These are phyloP conservation scores for Coemansia sp. DNA, from an alignment of 192 early-diverging fungal genomes.

Conservation along the genomic window DNA sequence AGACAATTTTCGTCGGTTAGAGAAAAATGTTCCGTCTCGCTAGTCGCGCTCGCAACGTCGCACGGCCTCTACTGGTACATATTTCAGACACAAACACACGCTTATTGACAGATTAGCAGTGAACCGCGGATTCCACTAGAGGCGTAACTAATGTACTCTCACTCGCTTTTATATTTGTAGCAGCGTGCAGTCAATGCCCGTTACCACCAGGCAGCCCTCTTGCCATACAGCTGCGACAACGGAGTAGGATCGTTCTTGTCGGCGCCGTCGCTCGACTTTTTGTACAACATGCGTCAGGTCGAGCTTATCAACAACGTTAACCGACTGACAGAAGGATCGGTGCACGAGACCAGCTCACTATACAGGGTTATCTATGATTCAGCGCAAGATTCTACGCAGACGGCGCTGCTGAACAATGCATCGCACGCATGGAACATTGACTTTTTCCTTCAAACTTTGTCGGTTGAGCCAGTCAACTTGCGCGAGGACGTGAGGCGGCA, in stretches of 20 bases:
- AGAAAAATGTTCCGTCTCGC: constrained; percentile 40
- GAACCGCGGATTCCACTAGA: background rate
- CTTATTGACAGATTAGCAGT: background rate
- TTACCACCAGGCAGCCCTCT: constrained; percentile 33
- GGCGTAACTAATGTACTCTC: background rate
- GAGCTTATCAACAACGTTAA: constrained; percentile 53
- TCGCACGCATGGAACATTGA: constrained; percentile 58
- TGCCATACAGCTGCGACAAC: constrained; percentile 32
- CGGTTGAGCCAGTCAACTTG: constrained; percentile 16
- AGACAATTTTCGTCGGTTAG: background rate
- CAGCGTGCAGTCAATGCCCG: constrained; percentile 16
- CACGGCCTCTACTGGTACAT: constrained; percentile 42
- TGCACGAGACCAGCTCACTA: constrained; percentile 36
- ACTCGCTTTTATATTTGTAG: constrained; percentile 11
- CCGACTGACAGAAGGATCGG: constrained; percentile 43
- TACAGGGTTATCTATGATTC: constrained; percentile 33
- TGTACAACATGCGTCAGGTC: constrained; percentile 47
- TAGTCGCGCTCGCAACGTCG: constrained; percentile 16
- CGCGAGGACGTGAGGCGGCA: constrained; percentile 23
- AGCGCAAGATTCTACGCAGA: constrained; percentile 31
- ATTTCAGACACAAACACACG: background rate
- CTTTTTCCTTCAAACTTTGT: constrained; percentile 52
- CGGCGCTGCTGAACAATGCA: constrained; percentile 43
- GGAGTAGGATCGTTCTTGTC: constrained; percentile 48
- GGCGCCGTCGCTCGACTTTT: constrained; percentile 36